Conservation (phyloP, 495 filamentous ascomycete species). For the Sabuloglossum arenarium region DNA sequence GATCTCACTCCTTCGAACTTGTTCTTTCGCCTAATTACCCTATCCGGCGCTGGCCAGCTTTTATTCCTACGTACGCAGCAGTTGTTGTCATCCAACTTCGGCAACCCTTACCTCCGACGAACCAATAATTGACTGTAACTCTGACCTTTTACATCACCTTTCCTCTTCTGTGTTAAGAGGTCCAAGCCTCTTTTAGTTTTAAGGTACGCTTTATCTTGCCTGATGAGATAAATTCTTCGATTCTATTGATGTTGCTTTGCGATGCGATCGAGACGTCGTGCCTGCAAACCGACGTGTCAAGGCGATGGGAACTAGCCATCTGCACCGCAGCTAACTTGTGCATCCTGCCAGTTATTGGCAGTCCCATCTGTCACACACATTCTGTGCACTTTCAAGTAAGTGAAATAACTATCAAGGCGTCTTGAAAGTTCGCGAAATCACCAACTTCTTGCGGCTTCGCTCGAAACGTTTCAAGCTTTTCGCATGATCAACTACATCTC, state of each 20-base stretch:
- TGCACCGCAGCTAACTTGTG: neutral
- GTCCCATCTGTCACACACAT: neutral
- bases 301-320: neutral
- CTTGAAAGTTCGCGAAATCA: neutral
- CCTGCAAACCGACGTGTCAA: neutral
- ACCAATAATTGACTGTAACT: conserved; percentile 1
- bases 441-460: neutral
- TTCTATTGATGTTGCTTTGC: neutral
- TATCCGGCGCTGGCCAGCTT: neutral
- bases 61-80: neutral
- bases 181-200: neutral
- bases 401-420: neutral
- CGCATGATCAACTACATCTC: neutral
- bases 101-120: neutral
- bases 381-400: neutral
- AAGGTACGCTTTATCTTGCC: neutral
- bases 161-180: neutral
- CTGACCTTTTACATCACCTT: neutral
- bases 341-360: neutral
- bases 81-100: conserved; percentile 1
- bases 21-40: neutral
- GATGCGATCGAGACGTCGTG: neutral
- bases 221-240: neutral
- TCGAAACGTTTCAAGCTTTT: neutral
- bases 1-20: neutral